These are phyloP conservation scores for Aspergillus intermedius DNA, from an alignment of 2,329 filamentous ascomycete species.

Conservation along the genomic window DNA sequence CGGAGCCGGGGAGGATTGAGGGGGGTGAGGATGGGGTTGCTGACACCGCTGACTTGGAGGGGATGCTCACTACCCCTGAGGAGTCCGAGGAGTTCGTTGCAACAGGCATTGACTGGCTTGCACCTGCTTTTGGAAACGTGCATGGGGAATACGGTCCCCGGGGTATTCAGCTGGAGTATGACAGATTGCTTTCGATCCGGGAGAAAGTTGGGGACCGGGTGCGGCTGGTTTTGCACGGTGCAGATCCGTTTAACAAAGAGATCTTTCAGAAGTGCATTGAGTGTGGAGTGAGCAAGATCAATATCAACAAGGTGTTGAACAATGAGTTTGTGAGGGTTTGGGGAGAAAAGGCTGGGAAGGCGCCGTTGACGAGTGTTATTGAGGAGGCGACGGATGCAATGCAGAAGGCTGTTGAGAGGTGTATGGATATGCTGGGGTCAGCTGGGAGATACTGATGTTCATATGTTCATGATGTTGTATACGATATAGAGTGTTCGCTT, in stretches of 20 bases:
- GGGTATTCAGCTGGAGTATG: constrained; percentile 59
- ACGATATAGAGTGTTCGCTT: background rate
- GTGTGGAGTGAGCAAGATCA: constrained; percentile 51
- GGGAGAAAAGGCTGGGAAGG: constrained; percentile 45
- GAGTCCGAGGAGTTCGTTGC: constrained; percentile 64
- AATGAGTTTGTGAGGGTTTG: constrained; percentile 44
- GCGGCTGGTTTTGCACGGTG: constrained; percentile 52
- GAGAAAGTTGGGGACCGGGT: constrained; percentile 45
- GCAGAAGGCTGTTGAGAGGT: constrained; percentile 50
- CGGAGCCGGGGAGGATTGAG: constrained; percentile 65
- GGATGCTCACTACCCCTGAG: constrained; percentile 60
- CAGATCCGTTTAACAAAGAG: constrained; percentile 51
- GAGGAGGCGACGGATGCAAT: constrained; percentile 51
- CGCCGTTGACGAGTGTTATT: constrained; percentile 48
- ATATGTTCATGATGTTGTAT: too few relatives aligned
- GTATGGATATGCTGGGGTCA: constrained; percentile 48
- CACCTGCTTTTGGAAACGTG: constrained; percentile 70
- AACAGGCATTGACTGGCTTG: constrained; percentile 67
- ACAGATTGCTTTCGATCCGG: constrained; percentile 45
- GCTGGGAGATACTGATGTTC: constrained; percentile 26
- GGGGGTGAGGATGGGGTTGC: constrained; percentile 68
- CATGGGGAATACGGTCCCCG: constrained; percentile 65
- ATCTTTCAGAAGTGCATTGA: constrained; percentile 51
- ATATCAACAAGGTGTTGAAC: constrained; percentile 56
- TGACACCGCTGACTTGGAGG: constrained; percentile 58